Conservation (phyloP, 768 basidiomycete species). For the Daedalea quercina region DNA sequence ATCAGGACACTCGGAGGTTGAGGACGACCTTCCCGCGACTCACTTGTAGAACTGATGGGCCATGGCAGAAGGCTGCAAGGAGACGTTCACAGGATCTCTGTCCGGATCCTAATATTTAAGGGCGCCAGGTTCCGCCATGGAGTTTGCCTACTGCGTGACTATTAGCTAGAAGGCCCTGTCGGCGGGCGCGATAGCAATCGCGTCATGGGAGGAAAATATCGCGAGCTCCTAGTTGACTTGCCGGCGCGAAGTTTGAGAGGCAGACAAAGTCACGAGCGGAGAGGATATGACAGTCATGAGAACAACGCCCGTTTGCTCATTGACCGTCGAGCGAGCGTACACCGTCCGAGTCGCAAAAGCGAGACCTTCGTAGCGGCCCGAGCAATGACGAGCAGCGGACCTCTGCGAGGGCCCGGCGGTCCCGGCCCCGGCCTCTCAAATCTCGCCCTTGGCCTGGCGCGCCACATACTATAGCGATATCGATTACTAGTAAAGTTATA, state of each 20-base stretch:
- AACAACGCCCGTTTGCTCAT: too few species aligned
- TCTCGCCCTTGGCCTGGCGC: too few species aligned
- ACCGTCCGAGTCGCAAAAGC: too few species aligned
- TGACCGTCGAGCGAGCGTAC: too few species aligned
- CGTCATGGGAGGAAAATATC: background rate
- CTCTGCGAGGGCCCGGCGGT: too few species aligned
- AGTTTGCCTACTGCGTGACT: background rate
- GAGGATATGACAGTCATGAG: too few species aligned
- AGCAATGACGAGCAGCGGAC: too few species aligned
- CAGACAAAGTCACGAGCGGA: background rate
- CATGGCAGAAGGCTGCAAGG: background rate
- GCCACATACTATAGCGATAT: too few species aligned
- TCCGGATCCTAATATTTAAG: background rate
- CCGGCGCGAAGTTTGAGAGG: background rate
- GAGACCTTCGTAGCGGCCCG: too few species aligned
- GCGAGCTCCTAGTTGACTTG: background rate
- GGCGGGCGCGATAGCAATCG: background rate
- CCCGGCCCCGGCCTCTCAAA: too few species aligned
- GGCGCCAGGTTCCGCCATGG: background rate
- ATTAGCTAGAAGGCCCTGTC: background rate
- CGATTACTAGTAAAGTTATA: too few species aligned
- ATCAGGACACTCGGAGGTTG: background rate
- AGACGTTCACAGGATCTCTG: background rate
- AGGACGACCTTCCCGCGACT: background rate
- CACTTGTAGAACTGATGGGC: slow-evolving; percentile 11